Evolutionary conservation across 164 flowering plant species (phyloP), one percentile per base, ranked within the genome.

Genomic region (Stephania cephalantha): DNA sequence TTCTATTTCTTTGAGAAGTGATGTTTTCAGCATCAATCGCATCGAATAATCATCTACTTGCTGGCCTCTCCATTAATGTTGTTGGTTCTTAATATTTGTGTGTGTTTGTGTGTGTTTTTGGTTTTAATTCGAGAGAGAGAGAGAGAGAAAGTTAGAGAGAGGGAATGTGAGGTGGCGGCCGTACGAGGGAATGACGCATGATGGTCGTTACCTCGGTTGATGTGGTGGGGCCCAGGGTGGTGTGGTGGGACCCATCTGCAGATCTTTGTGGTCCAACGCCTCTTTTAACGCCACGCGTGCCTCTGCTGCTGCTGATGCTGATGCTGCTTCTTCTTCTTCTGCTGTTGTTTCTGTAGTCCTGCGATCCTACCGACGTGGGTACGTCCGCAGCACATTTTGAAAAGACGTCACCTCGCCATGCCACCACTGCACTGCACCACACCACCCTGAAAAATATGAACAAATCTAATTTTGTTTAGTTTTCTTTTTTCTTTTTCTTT

Each of bases 111-210:
- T 9, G 3, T 9, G n/a, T n/a, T n/a, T 9, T 52, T 52, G 17
- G 8, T 15, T 15, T 25, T 25, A 25, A 25, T 25, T 9, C 42
- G 0, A 15, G 58, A 52, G 17, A 52, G 58, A 9, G 58, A 15
- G 5, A 52, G 17, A 2, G 4, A 9, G 58, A 15, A 1, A 9
- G 58, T 1, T 1, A 15, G 22, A 58, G 65, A n/a, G 65, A n/a
- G 55, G 55, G 55, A 58, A 58, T 58, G 15, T 13, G 22, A 58
- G 20, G 65, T 58, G 65, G 65, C 65, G 8, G 22, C 22, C 65
- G 65, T 58, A 58, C 65, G 65, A 58, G n/a, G n/a, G 2, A 18
- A 58, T 58, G 65, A 58, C 65, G 65, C 65, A 58, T 58, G 65
- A 15, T 17, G 65, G 65, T 58, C 65, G 65, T 58, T 58, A 58